Evolutionary conservation across 257 asterid species (phyloP).

Genomic region (Ocimum tenuiflorum): DNA sequence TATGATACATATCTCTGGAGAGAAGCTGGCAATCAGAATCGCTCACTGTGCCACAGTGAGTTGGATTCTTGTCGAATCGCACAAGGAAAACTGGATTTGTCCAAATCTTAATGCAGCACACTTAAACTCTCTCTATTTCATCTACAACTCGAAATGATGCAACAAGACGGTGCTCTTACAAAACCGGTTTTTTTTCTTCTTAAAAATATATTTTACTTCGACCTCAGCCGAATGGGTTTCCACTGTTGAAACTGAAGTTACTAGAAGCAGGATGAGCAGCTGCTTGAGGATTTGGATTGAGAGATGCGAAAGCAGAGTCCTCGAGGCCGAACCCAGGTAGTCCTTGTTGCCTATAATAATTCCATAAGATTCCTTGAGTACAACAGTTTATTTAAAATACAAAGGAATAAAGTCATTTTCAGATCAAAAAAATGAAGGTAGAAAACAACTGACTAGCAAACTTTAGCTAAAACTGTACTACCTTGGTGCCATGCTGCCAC

Average conservation of each 20-base stretch:
- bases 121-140: slow-evolving; percentile 20
- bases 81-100: slow-evolving; percentile 16
- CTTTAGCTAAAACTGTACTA: slow-evolving; percentile 19
- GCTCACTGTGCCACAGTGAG: not conserved
- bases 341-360: slow-evolving; percentile 52
- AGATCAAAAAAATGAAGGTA: not conserved
- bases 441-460: not conserved
- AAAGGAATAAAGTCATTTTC: not conserved
- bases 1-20: slow-evolving; percentile 23
- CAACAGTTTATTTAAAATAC: not conserved
- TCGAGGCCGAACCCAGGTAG: slow-evolving; percentile 40
- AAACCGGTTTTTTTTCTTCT: not conserved
- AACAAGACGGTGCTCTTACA: slow-evolving; percentile 28
- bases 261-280: slow-evolving; percentile 46
- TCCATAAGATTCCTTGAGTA: slow-evolving; percentile 3
- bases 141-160: slow-evolving; percentile 26
- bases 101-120: not conserved
- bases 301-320: slow-evolving; percentile 44
- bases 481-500: slow-evolving; percentile 59
- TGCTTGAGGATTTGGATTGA: slow-evolving; percentile 48
- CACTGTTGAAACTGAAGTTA: slow-evolving; percentile 53
- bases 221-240: slow-evolving; percentile 83
- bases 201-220: not conserved
- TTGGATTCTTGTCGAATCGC: slow-evolving; percentile 18
- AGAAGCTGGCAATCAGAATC: not conserved